phyloP scores from a whole-genome alignment of 2,329 filamentous ascomycete species.

The Phialocephala sp. region DNA sequence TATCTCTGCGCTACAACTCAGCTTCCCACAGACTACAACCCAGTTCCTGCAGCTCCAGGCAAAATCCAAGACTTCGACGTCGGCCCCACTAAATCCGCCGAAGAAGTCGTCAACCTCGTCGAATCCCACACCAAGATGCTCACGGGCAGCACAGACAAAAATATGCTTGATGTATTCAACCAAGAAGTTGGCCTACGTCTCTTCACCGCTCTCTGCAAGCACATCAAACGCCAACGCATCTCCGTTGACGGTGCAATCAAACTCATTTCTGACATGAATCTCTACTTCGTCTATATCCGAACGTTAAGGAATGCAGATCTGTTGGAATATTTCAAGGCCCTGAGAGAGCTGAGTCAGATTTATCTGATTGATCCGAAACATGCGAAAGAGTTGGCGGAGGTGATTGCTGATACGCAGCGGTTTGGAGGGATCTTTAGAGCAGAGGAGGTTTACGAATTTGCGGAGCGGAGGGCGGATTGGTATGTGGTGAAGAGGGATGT shows the following conservation, averaged over 20 bases:
- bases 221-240: slow-evolving; percentile 94
- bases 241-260: slow-evolving; percentile 88
- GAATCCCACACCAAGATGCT: slow-evolving; percentile 91
- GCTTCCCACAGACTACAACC: slow-evolving; percentile 88
- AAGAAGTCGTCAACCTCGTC: slow-evolving; percentile 82
- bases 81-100: slow-evolving; percentile 80
- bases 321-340: slow-evolving; percentile 86
- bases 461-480: slow-evolving; percentile 93
- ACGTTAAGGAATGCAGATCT: slow-evolving; percentile 84
- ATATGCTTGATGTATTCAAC: slow-evolving; percentile 97
- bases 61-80: slow-evolving; percentile 54
- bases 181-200: slow-evolving; percentile 94
- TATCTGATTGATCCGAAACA: slow-evolving; percentile 88
- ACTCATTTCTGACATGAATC: slow-evolving; percentile 95
- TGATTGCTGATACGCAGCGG: slow-evolving; percentile 89
- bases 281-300: slow-evolving; percentile 85
- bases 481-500: slow-evolving; percentile 87
- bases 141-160: slow-evolving; percentile 93
- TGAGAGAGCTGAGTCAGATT: slow-evolving; percentile 92
- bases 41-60: slow-evolving; percentile 52
- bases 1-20: slow-evolving; percentile 92
- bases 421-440: slow-evolving; percentile 93
- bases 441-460: slow-evolving; percentile 98
- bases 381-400: slow-evolving; percentile 91
- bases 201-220: slow-evolving; percentile 92